phyloP scores from a whole-genome alignment of 768 basidiomycete genomes.

The Amanita pallidorosea region DNA sequence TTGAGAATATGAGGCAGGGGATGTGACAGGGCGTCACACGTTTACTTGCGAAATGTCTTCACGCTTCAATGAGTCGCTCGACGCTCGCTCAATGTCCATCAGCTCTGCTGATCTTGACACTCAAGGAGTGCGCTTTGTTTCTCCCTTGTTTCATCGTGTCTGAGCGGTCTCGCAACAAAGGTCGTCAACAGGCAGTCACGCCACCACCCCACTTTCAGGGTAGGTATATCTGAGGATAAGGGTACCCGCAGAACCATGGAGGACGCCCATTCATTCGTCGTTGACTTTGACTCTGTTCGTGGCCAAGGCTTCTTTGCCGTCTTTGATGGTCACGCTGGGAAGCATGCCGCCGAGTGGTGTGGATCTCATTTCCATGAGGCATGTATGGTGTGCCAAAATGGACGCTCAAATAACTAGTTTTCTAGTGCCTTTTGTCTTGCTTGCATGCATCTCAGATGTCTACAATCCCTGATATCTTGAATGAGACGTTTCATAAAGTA shows the following conservation, averaged over 20 bases:
- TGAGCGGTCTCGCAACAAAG: slow-evolving; percentile 15
- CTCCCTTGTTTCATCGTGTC: neutral
- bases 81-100: slow-evolving; percentile 76
- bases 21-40: slow-evolving; percentile 28
- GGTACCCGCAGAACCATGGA: slow-evolving; percentile 92
- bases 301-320: slow-evolving; percentile 98
- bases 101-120: slow-evolving; percentile 73
- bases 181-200: slow-evolving; percentile 67
- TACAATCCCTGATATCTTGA: slow-evolving; percentile 79
- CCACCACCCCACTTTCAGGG: slow-evolving; percentile 52
- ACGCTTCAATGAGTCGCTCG: slow-evolving; percentile 49
- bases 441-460: slow-evolving; percentile 46
- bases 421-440: slow-evolving; percentile 51
- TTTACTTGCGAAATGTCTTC: slow-evolving; percentile 17
- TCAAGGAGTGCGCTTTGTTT: slow-evolving; percentile 46
- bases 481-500: slow-evolving; percentile 90
- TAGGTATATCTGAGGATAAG: slow-evolving; percentile 78
- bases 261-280: slow-evolving; percentile 92
- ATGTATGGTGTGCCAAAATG: neutral
- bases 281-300: slow-evolving; percentile 82
- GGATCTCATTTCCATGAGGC: slow-evolving; percentile 91
- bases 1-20: slow-evolving; percentile 68
- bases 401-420: slow-evolving; percentile 22
- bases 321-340: slow-evolving; percentile 98
- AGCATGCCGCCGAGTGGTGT: slow-evolving; percentile 99